A percentile compares a stretch with the other conserved stretches of the same genome.
Conservation (phyloP, 2,329 filamentous ascomycete species). For the Immersiporthe knoxdaviesiana region DNA sequence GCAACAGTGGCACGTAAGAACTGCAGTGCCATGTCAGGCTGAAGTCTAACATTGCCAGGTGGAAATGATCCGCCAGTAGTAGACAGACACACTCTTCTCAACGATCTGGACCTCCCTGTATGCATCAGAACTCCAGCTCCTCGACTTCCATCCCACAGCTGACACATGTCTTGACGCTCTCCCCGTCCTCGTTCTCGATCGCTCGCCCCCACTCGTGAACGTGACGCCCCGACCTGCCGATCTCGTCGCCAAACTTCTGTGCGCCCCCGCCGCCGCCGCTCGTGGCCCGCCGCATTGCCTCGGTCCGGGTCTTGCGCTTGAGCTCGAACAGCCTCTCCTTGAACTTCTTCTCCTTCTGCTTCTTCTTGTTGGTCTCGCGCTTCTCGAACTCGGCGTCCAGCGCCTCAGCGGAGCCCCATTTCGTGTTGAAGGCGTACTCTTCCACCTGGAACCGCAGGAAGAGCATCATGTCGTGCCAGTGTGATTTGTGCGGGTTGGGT, state of each 20-base stretch:
- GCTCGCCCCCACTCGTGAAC: conserved; percentile 84
- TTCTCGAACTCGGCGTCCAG: conserved; percentile 87
- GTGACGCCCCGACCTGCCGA: conserved; percentile 62
- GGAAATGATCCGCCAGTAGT: not conserved
- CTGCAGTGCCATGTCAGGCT: not conserved
- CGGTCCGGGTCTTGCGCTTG: conserved; percentile 90
- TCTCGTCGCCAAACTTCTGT: conserved; percentile 67
- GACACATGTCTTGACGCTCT: conserved; percentile 79
- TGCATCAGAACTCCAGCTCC: conserved; percentile 68
- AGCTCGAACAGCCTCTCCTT: conserved; percentile 84
- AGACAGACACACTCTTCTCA: not conserved
- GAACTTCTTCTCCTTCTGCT: conserved; percentile 88
- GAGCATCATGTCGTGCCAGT: conserved; percentile 99
- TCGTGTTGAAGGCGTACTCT: conserved; percentile 84
- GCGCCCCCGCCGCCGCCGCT: conserved; percentile 75
- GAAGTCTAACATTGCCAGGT: not conserved
- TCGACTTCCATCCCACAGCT: conserved; percentile 81
- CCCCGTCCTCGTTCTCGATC: conserved; percentile 71
- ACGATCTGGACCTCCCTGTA: not conserved
- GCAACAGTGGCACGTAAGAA: no score
- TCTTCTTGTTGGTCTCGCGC: conserved; percentile 78
- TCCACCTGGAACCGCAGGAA: conserved; percentile 94
- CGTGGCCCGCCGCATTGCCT: conserved; percentile 78
- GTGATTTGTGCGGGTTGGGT: conserved; percentile 93
- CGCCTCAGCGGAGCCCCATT: conserved; percentile 87